Base-by-base conservation (phyloP, 2,329 filamentous ascomycete species). In the Diaporthe sp. region DNA sequence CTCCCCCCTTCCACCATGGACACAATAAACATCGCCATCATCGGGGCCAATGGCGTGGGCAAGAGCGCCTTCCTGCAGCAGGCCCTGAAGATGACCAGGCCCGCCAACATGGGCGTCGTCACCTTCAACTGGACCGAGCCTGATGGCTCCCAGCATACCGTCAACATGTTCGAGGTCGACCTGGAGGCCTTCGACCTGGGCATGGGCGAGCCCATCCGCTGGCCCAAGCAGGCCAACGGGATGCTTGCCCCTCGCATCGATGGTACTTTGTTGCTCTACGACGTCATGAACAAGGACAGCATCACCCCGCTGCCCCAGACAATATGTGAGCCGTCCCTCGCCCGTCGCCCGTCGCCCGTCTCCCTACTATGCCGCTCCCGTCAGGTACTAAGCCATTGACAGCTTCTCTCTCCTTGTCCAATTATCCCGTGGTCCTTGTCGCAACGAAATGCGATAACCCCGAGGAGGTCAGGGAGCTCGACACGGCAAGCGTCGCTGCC, bases 391-490 rank as follows among this genome's bases (percentile, higher is more conserved):
- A 75, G 28, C 19, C n/a, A 28, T 19, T 67, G 69, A 80, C 83
- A 97, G 95, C 92, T 85, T 92, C 93, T 57, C 88, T 98, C 70
- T 90, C 92, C 75, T 93, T 93, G 79, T 92, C 93, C 25, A 89
- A 89, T 34, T 85, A 98, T 53, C 95, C 96, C 12, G 94, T 93
- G 72, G 89, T 96, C 77, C 89, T 98, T 57, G 94, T 97, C 70
- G 95, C 95, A 73, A 96, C 93, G 83, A 98, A 98, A 88, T 98
- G 95, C 86, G 96, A 98, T 83, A 90, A 92, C 69, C 92, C 93
- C 65, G 90, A 93, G 77, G 89, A 90, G 75, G 87, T 91, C 75
- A 92, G 94, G 81, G 90, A 95, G 81, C 88, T 97, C 74, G 92
- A 96, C 80, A 90, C 93, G 19, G 88, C 91, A 39, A 89, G 86